A percentile compares a stretch with the other conserved stretches of the same genome.
phyloP scores from a whole-genome alignment of 192 early-diverging fungal genomes.

The Thamnidium elegans region DNA sequence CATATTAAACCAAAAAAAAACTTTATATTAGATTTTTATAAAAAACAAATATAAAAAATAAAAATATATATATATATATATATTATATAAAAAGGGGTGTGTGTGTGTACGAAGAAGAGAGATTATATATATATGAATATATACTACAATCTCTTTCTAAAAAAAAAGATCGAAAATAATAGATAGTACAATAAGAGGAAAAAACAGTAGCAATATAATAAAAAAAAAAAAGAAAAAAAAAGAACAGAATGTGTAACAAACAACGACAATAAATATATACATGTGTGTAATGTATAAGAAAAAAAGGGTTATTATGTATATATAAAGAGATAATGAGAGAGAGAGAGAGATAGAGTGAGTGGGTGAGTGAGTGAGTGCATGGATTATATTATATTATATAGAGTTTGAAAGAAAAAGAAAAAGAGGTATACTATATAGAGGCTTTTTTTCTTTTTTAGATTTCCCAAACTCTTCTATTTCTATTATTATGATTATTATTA shows the following conservation, averaged over 20 bases:
- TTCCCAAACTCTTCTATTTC: constrained; percentile 10
- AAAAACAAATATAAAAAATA: not conserved
- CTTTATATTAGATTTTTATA: no score
- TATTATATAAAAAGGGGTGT: no score
- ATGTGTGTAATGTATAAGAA: not conserved
- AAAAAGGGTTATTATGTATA: constrained; percentile 1
- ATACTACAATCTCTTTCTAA: no score
- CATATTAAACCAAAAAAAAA: not conserved
- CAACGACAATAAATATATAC: not conserved
- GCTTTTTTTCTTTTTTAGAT: not conserved
- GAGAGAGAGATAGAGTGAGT: no score
- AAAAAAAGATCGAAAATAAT: no score
- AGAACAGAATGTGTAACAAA: not conserved
- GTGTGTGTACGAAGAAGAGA: no score
- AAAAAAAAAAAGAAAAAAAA: no score
- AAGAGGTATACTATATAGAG: not conserved
- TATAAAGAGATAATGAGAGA: not conserved
- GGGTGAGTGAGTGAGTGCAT: not conserved
- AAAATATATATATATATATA: no score
- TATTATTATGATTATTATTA: not conserved
- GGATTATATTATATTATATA: not conserved
- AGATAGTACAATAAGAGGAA: not conserved
- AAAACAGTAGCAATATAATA: not conserved
- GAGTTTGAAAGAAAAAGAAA: not conserved
- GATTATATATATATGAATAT: no score